Percentiles rank a stretch among this genome's conserved stretches.
These are phyloP conservation scores for Tuber brumale DNA, from an alignment of 495 filamentous ascomycete species.

Conservation along the genomic window DNA sequence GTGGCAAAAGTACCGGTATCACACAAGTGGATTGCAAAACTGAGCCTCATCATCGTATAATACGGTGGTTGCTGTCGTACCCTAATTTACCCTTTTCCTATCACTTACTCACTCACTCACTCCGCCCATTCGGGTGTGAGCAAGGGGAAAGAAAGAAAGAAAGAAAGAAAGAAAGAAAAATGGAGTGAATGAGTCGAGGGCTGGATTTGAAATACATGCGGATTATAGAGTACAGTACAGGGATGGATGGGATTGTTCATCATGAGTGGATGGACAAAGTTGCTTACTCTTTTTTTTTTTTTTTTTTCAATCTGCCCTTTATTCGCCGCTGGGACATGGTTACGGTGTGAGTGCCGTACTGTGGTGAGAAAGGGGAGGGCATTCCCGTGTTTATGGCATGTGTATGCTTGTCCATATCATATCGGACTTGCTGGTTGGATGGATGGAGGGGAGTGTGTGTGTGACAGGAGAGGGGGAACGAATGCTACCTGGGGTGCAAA, in stretches of 20 bases:
- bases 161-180: too few species aligned
- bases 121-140: not conserved
- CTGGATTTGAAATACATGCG: not conserved
- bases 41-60: not conserved
- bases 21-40: not conserved
- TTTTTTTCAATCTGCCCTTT: not conserved
- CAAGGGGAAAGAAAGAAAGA: not conserved
- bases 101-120: not conserved
- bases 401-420: conserved; percentile 14
- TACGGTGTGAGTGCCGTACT: conserved; percentile 1
- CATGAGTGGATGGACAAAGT: not conserved
- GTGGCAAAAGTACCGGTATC: not conserved
- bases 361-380: conserved; percentile 15
- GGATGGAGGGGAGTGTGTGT: conserved; percentile 4
- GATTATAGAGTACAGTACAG: not conserved
- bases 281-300: not conserved
- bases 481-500: too few species aligned
- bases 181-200: not conserved
- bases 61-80: not conserved
- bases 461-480: conserved; percentile 20
- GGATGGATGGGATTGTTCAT: not conserved
- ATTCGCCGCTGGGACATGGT: not conserved
- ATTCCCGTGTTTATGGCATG: conserved; percentile 12
- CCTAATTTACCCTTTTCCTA: not conserved
- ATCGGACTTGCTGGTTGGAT: not conserved